Evolutionary conservation across 2,329 filamentous ascomycete genomes (phyloP).

Genomic region (Penicillium sp.): DNA sequence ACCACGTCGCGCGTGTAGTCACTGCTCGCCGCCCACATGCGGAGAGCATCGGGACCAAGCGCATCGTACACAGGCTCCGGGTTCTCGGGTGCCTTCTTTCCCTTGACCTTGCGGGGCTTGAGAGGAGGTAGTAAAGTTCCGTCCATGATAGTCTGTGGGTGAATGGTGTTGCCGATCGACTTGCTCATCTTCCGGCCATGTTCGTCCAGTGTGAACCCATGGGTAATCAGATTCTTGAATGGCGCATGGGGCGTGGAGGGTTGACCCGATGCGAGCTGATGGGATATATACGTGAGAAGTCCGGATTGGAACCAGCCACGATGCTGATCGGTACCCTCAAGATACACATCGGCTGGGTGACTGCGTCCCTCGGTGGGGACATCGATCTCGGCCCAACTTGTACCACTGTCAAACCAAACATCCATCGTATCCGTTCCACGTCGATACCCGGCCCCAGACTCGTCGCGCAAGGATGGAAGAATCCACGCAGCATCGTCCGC

Average conservation of each 20-base stretch:
- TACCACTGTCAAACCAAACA: conserved; percentile 98
- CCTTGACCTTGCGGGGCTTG: conserved; percentile 63
- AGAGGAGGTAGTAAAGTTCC: conserved; percentile 73
- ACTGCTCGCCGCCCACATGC: conserved; percentile 87
- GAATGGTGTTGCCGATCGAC: conserved; percentile 85
- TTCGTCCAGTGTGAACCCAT: conserved; percentile 89
- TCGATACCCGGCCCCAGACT: conserved; percentile 54
- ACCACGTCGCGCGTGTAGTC: conserved; percentile 89
- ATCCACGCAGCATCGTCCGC: conserved; percentile 78
- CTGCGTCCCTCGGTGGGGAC: conserved; percentile 32
- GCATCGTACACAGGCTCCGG: conserved; percentile 59
- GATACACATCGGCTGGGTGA: conserved; percentile 74
- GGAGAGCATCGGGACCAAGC: conserved; percentile 81
- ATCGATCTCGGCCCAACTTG: conserved; percentile 72
- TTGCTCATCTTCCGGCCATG: conserved; percentile 99
- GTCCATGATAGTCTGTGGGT: conserved; percentile 80
- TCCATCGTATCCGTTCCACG: conserved; percentile 97
- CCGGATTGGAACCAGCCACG: conserved; percentile 99
- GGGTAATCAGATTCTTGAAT: conserved; percentile 87
- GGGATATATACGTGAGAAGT: conserved; percentile 79
- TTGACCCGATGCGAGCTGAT: conserved; percentile 42
- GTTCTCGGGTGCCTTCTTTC: conserved; percentile 43
- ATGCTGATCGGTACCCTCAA: conserved; percentile 95
- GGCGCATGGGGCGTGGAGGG: conserved; percentile 58
- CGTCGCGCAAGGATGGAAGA: conserved; percentile 59